A percentile compares a stretch with the other conserved stretches of the same genome.
phyloP scores from a whole-genome alignment of 2,329 filamentous ascomycete genomes.

The Pseudophaeomoniella oleicola region DNA sequence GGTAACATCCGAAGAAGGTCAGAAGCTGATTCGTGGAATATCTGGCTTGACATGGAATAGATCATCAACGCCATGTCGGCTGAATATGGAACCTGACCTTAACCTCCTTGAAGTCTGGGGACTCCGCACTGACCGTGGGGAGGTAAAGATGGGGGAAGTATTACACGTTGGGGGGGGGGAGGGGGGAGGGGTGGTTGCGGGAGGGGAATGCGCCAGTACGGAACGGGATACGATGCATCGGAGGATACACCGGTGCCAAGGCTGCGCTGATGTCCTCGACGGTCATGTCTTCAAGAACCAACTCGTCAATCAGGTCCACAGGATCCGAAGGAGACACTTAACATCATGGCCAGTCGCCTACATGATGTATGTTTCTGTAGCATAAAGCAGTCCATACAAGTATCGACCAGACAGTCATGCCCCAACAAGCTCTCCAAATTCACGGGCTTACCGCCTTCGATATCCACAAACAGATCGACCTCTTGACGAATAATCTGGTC shows the following conservation, averaged over 20 bases:
- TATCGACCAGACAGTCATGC: neutral
- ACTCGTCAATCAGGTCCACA: neutral
- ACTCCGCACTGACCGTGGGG: neutral
- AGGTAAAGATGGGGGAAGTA: neutral
- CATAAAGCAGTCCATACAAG: neutral
- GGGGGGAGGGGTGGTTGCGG: too few relatives aligned
- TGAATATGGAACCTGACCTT: neutral
- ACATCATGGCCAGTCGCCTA: neutral
- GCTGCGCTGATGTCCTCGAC: neutral
- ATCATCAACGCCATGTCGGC: neutral
- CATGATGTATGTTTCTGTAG: neutral
- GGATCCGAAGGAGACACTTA: neutral
- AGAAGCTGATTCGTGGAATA: neutral
- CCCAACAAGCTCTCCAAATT: neutral
- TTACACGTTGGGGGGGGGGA: too few relatives aligned
- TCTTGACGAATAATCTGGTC: constrained; percentile 58
- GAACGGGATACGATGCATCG: too few relatives aligned
- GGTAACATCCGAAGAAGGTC: neutral
- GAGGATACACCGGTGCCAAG: neutral
- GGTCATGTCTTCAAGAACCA: neutral
- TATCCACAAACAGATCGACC: constrained; percentile 39
- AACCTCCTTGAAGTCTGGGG: neutral
- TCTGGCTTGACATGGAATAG: neutral
- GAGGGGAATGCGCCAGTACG: too few relatives aligned
- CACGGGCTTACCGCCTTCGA: neutral